phyloP scores from a whole-genome alignment of 768 basidiomycete species.

The Suillus occidentalis region DNA sequence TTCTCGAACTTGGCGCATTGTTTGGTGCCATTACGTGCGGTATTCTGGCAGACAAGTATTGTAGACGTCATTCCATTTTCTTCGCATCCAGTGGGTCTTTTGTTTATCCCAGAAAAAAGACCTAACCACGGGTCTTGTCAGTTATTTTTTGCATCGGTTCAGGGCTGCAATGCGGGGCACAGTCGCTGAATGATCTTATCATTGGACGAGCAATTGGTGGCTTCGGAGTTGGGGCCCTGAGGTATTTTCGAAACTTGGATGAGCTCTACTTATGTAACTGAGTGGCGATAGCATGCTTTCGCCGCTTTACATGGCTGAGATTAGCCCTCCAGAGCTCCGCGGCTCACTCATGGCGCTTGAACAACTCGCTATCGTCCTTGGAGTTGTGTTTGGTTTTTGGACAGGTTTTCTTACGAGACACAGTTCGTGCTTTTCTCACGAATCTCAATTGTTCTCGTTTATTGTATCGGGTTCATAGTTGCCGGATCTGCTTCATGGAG shows the following conservation, averaged over 20 bases:
- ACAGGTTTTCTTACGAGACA: slow-evolving; percentile 71
- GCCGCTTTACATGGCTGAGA: slow-evolving; percentile 83
- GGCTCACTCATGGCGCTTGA: slow-evolving; percentile 80
- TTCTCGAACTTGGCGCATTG: slow-evolving; percentile 76
- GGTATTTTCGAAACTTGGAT: slow-evolving; percentile 36
- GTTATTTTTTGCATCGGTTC: slow-evolving; percentile 76
- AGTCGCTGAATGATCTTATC: slow-evolving; percentile 54
- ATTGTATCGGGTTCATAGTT: slow-evolving; percentile 37
- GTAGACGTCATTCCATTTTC: slow-evolving; percentile 67
- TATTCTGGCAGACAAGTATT: slow-evolving; percentile 64
- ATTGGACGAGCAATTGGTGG: slow-evolving; percentile 77
- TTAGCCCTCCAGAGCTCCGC: slow-evolving; percentile 76
- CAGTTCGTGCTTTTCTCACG: slow-evolving; percentile 37
- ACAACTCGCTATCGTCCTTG: slow-evolving; percentile 78
- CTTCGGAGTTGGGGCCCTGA: slow-evolving; percentile 75
- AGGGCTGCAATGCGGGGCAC: slow-evolving; percentile 62
- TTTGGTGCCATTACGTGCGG: slow-evolving; percentile 71
- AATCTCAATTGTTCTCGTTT: not conserved
- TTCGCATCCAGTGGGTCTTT: slow-evolving; percentile 58
- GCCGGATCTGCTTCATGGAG: slow-evolving; percentile 69
- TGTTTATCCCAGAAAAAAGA: not conserved
- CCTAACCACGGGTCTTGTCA: slow-evolving; percentile 22
- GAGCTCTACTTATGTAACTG: not conserved
- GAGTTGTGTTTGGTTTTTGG: slow-evolving; percentile 85
- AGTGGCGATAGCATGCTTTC: slow-evolving; percentile 62